Evolutionary conservation across 2,329 filamentous ascomycete genomes (phyloP), one percentile per base, ranked within the genome.

Genomic region (Fusarium oligoseptatum): DNA sequence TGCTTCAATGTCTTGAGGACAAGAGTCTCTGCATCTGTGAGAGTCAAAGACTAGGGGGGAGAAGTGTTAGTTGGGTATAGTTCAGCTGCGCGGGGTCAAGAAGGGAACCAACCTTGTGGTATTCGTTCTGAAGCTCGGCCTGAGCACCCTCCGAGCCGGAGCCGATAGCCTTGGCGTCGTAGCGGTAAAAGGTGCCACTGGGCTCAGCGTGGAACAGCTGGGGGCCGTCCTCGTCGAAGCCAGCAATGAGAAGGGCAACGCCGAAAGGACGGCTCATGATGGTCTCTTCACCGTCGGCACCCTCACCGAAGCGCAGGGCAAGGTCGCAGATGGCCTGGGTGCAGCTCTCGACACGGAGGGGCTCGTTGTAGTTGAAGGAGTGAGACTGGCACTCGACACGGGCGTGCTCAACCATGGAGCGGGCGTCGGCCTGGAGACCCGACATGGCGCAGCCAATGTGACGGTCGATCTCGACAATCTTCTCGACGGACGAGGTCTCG

Each of bases 391-490:
- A 95, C 87, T 98, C 97, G 82, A 99, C 96, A 80, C 96, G 95
- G 79, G 97, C 97, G 86, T 99, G 97, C 88, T 99, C 97, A 76
- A 99, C 92, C 93, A 99, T 97, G 86, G 94, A 97, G 82, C 97
- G 93, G 74, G 97, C 97, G 84, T 99, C 97, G 81, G 97, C 97
- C 88, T 99, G 97, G 76, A 99, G 91, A 56, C 97, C 97, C 41
- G 94, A 97, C 95, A 99, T 99, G 86, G 97, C 97, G 87, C 97
- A 98, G 81, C 97, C 97, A 80, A 99, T 98, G 88, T 99, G 97
- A 83, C 94, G 92, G 88, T 99, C 97, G 84, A 99, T 98, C 85
- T 99, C 97, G 84, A 99, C 96, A 81, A 99, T 98, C 91, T 99
- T 99, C 87, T 99, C 97, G 81, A 99, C 97, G 45, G 95, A 98